Conservation (phyloP, 2,329 filamentous ascomycete genomes). For the Beauveria sp. region DNA sequence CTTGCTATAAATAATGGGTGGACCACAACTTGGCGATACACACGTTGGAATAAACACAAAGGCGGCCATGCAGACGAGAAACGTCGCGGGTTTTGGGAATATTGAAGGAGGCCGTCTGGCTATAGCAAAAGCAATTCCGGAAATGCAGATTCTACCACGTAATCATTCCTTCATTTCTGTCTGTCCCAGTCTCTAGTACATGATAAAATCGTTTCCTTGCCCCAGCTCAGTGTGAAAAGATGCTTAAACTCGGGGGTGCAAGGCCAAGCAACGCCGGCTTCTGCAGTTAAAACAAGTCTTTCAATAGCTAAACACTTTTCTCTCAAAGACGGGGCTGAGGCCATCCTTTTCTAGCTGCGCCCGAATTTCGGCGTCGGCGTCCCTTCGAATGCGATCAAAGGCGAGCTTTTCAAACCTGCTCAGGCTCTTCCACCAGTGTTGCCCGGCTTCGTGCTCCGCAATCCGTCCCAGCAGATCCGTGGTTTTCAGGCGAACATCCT, state of each 20-base stretch:
- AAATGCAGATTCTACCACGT: neutral
- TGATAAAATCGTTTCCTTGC: neutral
- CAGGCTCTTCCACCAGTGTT: constrained; percentile 84
- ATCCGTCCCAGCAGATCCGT: constrained; percentile 77
- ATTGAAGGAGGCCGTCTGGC: neutral
- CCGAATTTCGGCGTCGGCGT: constrained; percentile 45
- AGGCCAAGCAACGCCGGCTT: neutral
- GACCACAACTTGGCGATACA: neutral
- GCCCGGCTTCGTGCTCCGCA: constrained; percentile 77
- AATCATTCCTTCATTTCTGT: neutral
- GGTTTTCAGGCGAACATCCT: constrained; percentile 68
- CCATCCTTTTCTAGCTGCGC: constrained; percentile 39
- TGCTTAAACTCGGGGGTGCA: neutral
- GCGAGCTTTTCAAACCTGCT: constrained; percentile 85
- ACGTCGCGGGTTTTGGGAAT: neutral
- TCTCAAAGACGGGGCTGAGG: constrained; percentile 33
- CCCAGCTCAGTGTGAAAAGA: neutral
- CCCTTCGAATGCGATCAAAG: constrained; percentile 70
- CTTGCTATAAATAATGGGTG: constrained; percentile 17
- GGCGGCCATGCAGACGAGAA: too few relatives aligned
- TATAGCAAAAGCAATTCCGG: neutral
- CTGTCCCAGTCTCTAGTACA: neutral
- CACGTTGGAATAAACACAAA: neutral
- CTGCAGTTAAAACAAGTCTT: neutral
- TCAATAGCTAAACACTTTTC: constrained; percentile 14